Conservation (phyloP, 805 yeast genomes). For the Yarrowia sp. region DNA sequence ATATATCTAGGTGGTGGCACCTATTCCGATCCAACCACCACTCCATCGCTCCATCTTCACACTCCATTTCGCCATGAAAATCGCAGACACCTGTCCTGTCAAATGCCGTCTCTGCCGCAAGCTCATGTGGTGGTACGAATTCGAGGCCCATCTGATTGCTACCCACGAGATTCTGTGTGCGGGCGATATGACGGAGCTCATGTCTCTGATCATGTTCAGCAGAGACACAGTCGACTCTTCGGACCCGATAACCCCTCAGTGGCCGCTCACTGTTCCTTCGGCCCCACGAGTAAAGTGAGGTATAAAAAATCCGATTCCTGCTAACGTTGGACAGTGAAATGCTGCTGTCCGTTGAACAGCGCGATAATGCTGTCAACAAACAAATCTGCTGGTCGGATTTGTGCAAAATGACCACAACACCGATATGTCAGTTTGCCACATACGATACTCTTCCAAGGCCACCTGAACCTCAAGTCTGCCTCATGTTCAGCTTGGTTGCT, state of each 20-base stretch:
- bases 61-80: constrained; percentile 2
- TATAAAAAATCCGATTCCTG: too few species aligned
- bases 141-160: constrained; percentile 32
- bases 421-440: too few species aligned
- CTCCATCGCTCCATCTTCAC: background rate
- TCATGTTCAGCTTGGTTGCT: too few species aligned
- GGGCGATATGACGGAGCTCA: constrained; percentile 21
- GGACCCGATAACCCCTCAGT: constrained; percentile 1
- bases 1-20: background rate
- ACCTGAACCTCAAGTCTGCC: too few species aligned
- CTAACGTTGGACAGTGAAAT: too few species aligned
- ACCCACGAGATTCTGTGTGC: constrained; percentile 30
- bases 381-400: constrained; percentile 4
- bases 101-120: constrained; percentile 23
- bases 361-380: too few species aligned
- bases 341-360: too few species aligned
- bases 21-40: background rate
- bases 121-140: constrained; percentile 35
- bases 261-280: background rate
- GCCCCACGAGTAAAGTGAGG: constrained; percentile 11
- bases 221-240: constrained; percentile 2
- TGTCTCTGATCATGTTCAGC: constrained; percentile 12
- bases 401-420: too few species aligned
- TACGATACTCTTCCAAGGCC: too few species aligned
- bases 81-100: constrained; percentile 24